Base-by-base conservation (phyloP, 2,329 filamentous ascomycete species). In the Penicillium paneum region DNA sequence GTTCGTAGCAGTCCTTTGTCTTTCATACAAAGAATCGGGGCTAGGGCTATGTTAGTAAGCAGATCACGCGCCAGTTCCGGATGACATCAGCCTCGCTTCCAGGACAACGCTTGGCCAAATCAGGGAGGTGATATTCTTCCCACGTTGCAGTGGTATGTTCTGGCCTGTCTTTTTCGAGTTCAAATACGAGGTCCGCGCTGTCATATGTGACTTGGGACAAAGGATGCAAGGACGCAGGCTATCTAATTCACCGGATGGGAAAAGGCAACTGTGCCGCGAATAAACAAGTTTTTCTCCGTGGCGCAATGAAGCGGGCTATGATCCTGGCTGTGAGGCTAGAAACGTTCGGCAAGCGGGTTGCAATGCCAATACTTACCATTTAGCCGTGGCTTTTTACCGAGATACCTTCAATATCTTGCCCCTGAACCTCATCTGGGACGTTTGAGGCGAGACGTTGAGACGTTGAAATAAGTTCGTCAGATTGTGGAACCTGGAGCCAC, bases 321-420 rank as follows among this genome's bases (percentile, higher is more conserved):
- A 49, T n/a, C 47, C 36, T 34, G 35, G 26, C 17, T 15, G 10
- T 44, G 48, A 50, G 39, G 48, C 48, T 44, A 39, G 48, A 50
- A 41, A 49, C 13, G 6, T 13, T 15, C 21, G 15, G 8, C 34
- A 28, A 46, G 32, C 13, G 17, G 26, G 42, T 19, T 44, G 28
- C 31, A 46, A 35, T n/a, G 11, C 5, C 12, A 28, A 15, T 13
- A 6, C 8, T 49, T 29, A 36, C 49, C 45, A 29, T 57, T 55
- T 51, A 57, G 32, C 32, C 46, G 55, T 41, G 35, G 32, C 29
- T 47, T 50, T 38, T 47, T 40, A 12, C 41, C 40, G 38, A 40
- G 28, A 38, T 26, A 28, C 36, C 32, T 38, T 10, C 28, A 39
- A 15, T 17, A 4, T 42, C 29, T 39, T 52, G 19, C 42, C 41